A percentile compares a stretch with the other conserved stretches of the same genome.
These are phyloP conservation scores for Bonia amplexicaulis DNA, from an alignment of 176 grass and related monocot species.

Conservation along the genomic window DNA sequence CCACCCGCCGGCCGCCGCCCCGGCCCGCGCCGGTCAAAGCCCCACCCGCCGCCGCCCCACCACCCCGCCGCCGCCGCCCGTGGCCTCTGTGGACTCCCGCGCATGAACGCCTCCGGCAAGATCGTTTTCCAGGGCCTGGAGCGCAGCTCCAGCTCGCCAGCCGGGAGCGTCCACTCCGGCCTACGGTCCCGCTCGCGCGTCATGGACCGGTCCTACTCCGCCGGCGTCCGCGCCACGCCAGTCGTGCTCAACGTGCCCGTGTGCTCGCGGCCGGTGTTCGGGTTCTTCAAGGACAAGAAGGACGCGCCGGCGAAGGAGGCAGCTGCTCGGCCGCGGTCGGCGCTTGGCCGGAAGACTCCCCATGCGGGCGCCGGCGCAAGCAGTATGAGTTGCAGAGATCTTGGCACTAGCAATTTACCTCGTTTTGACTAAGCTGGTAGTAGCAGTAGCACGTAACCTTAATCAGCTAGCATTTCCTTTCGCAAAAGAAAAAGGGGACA, in stretches of 20 bases:
- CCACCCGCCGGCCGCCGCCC: not conserved
- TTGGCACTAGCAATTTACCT: not conserved
- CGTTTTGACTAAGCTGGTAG: constrained; percentile 22
- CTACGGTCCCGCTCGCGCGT: constrained; percentile 50
- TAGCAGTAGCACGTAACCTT: not conserved
- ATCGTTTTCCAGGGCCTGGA: constrained; percentile 87
- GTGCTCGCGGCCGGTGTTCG: constrained; percentile 75
- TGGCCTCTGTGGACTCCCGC: constrained; percentile 49
- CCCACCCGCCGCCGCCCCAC: not conserved
- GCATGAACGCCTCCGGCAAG: constrained; percentile 87
- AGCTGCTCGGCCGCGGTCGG: not conserved
- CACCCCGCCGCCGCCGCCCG: constrained; percentile 10
- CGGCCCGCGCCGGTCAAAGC: not conserved
- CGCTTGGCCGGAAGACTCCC: constrained; percentile 23
- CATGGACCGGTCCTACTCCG: constrained; percentile 87
- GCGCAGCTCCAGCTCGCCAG: constrained; percentile 77
- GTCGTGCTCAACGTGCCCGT: constrained; percentile 86
- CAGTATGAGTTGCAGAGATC: constrained; percentile 27
- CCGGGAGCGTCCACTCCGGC: constrained; percentile 57
- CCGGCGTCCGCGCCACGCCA: constrained; percentile 56
- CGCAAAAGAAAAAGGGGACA: constrained; percentile 2
- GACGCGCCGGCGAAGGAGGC: constrained; percentile 34
- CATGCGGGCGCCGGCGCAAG: not conserved
- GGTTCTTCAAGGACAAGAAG: constrained; percentile 77
- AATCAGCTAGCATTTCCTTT: not conserved